Evolutionary conservation across 768 basidiomycete species (phyloP).

Genomic region (Lyophyllum decastes): DNA sequence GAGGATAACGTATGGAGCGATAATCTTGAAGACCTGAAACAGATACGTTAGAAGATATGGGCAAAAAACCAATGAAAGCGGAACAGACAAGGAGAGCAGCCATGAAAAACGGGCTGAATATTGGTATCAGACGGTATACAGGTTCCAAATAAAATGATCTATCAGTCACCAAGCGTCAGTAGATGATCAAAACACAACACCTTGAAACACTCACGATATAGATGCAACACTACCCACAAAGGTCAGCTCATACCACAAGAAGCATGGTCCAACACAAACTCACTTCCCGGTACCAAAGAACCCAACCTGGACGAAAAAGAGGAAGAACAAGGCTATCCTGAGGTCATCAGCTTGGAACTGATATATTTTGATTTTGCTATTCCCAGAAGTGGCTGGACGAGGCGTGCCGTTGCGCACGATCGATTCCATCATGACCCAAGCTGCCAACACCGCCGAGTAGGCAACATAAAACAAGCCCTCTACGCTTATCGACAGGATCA

Average conservation of each 20-base stretch:
- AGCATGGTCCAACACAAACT: constrained; percentile 26
- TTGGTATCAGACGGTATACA: constrained; percentile 83
- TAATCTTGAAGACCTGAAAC: constrained; percentile 74
- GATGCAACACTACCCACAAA: constrained; percentile 63
- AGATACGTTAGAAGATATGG: background rate
- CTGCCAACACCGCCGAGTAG: constrained; percentile 59
- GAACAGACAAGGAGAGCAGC: constrained; percentile 60
- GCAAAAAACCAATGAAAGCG: background rate
- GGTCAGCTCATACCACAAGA: constrained; percentile 3
- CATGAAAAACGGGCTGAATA: constrained; percentile 88
- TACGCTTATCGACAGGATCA: constrained; percentile 78
- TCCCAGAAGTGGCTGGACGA: constrained; percentile 5
- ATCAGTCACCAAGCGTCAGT: background rate
- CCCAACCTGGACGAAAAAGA: constrained; percentile 85
- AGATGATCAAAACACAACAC: background rate
- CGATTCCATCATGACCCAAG: constrained; percentile 72
- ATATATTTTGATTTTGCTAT: constrained; percentile 28
- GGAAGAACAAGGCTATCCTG: constrained; percentile 76
- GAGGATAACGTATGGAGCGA: constrained; percentile 79
- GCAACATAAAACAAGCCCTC: constrained; percentile 81
- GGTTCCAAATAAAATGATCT: constrained; percentile 87
- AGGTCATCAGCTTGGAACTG: constrained; percentile 62
- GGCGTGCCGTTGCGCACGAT: constrained; percentile 16
- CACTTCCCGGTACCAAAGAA: constrained; percentile 88
- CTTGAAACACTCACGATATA: constrained; percentile 60